These are phyloP conservation scores for Penicillium freii DNA, from an alignment of 2,329 filamentous ascomycete species.

Conservation along the genomic window DNA sequence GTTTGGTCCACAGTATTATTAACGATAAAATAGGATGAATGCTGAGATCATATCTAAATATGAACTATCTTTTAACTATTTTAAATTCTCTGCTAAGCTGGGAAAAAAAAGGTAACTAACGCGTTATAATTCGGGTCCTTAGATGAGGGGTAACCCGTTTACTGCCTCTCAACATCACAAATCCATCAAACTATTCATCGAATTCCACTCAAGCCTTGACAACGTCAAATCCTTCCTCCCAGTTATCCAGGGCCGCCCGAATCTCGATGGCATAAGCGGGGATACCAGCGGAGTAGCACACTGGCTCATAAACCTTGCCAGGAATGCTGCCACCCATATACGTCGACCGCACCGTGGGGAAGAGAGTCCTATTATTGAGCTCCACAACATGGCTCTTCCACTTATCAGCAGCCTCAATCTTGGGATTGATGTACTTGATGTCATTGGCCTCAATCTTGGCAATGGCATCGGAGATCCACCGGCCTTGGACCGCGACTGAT, in stretches of 20 bases:
- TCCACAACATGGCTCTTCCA: constrained; percentile 54
- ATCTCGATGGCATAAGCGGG: constrained; percentile 16
- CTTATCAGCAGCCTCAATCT: constrained; percentile 43
- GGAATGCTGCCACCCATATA: constrained; percentile 59
- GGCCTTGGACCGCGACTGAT: constrained; percentile 55
- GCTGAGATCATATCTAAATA: background rate
- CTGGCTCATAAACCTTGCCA: constrained; percentile 53
- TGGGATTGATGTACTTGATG: constrained; percentile 54
- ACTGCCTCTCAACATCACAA: background rate
- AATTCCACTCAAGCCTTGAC: background rate
- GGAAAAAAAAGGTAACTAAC: background rate
- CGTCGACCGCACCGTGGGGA: constrained; percentile 52
- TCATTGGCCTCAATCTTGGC: constrained; percentile 47
- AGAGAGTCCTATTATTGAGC: constrained; percentile 48
- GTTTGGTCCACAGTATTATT: too few relatives aligned
- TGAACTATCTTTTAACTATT: background rate
- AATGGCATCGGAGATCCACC: constrained; percentile 55
- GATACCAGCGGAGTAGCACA: constrained; percentile 42
- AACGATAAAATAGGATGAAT: background rate
- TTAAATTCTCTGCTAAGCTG: too few relatives aligned
- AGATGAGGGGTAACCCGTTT: background rate
- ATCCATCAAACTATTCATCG: too few relatives aligned
- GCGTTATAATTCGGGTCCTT: background rate
- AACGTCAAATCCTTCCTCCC: constrained; percentile 10
- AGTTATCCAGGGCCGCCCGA: constrained; percentile 5